Base-by-base conservation (phyloP, 2,329 filamentous ascomycete species). In the Aureobasidium sp. region DNA sequence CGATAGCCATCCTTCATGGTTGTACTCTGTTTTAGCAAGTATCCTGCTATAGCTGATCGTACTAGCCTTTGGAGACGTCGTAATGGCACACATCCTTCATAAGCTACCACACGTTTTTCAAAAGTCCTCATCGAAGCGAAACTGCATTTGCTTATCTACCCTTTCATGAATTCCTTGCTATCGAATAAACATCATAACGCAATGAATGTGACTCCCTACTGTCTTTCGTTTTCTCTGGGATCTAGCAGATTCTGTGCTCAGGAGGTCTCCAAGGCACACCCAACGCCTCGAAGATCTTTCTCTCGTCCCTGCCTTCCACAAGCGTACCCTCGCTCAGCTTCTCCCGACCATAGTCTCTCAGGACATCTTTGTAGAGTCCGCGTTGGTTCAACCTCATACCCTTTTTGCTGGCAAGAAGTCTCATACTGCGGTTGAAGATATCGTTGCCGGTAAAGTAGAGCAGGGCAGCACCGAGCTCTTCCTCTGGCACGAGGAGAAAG, bases 391-490 rank as follows among this genome's bases (percentile, higher is more conserved):
- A 72, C 55, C 89, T 77, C 90, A 95, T 91, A 0, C 85, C 84
- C 75, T 90, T 94, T 74, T 85, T 91, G 42, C 85, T 84, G 14
- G 91, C 91, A 65, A 97, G 73, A 16, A 95, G 75, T 65, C 93
- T 78, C 72, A 97, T 83, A 69, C 90, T 95, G 16, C 92, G 81
- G 72, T 97, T 97, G 77, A 97, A 97, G 37, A 96, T 88, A 71
- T 96, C 92, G 67, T 97, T 94, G 1, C 93, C 93, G 0, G 93
- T 97, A 70, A 97, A 97, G 71, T 97, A 97, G n/a, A 97, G 82
- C 64, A 97, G 72, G 0, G 92, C 91, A 0, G 90, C 92, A 1
- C 93, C 93, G 55, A 91, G 80, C 73, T 96, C 87, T 2, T 82
- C 78, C 66, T 86, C 85, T 0, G 92, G 91, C 0, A 96, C 92